Evolutionary conservation across 257 asterid genomes (phyloP), one percentile per base, ranked within the genome.

Genomic region (Penstemon davidsonii): DNA sequence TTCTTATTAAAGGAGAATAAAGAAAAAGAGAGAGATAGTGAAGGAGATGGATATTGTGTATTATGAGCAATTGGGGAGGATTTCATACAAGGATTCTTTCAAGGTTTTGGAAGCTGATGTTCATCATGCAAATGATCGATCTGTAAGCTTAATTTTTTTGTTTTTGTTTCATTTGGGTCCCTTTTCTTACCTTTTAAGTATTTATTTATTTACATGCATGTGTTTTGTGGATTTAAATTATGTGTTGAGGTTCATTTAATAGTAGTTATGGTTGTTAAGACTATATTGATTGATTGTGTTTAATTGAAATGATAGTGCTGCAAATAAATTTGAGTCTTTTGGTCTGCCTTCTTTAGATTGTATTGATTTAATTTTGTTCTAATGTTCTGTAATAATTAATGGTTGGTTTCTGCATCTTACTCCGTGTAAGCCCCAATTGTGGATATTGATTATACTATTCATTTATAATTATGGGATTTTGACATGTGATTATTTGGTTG

Each of bases 31-130:
- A 18, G 40, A 49, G 37, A 62, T 38, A 55, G 66, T 49, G 62
- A 7, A 18, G 0, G 13, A 66, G 63, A 54, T 88, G 90, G 94
- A 88, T 76, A 88, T 84, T 83, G 61, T 83, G 84, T 83, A 79
- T 76, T 87, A 85, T 64, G 88, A 88, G 79, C 89, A 83, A 82
- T 77, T 87, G 68, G 86, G 86, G 11, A 83, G 83, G 79, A 64
- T 64, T 79, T 85, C 94, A 33, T 87, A 77, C 80, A 79, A 69
- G 75, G 95, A 88, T n/a, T 84, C 95, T 50, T 60, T 88, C 76
- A 88, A 83, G 80, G 82, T 82, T 71, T 79, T 91, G 64, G 98
- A 91, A 82, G 75, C 85, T 71, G 98, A 91, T 80, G 81, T 88
- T 61, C 94, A 83, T 73, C 89, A 85, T 78, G 96, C 95, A 51